These are phyloP conservation scores for Fusarium nurragi DNA, from an alignment of 2,329 filamentous ascomycete species.

Conservation along the genomic window DNA sequence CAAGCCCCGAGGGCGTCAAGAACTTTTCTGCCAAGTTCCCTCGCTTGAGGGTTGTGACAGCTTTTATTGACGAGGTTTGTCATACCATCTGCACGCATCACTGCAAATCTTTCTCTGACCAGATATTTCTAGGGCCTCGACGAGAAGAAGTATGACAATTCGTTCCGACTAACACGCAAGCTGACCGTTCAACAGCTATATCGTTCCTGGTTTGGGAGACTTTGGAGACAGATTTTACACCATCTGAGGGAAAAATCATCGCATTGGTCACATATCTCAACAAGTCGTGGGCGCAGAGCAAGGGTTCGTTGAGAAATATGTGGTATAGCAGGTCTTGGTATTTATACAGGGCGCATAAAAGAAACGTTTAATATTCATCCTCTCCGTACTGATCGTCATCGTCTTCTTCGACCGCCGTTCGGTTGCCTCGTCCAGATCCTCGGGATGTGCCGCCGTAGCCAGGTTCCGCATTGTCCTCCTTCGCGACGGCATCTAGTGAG, in stretches of 20 bases:
- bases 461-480: conserved; percentile 51
- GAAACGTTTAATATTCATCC: conserved; percentile 60
- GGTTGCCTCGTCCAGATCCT: conserved; percentile 40
- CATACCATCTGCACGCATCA: background rate
- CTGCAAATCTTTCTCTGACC: conserved; percentile 32
- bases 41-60: conserved; percentile 88
- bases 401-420: conserved; percentile 52
- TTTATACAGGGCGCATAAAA: conserved; percentile 34
- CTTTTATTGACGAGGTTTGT: conserved; percentile 85
- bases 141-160: conserved; percentile 83
- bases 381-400: conserved; percentile 65
- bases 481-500: conserved; percentile 60
- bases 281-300: conserved; percentile 20
- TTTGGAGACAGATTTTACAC: conserved; percentile 98
- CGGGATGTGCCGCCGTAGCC: conserved; percentile 45
- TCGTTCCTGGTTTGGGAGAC: conserved; percentile 91
- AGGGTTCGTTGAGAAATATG: conserved; percentile 18
- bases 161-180: conserved; percentile 17
- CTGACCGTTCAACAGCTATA: conserved; percentile 75
- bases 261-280: conserved; percentile 20
- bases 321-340: conserved; percentile 32
- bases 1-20: conserved; percentile 91
- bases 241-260: conserved; percentile 61
- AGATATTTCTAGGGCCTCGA: conserved; percentile 73
- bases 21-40: conserved; percentile 92